A percentile compares a stretch with the other conserved stretches of the same genome.
These are phyloP conservation scores for Talinum fruticosum DNA, from an alignment of 148 eudicot species.

Conservation along the genomic window DNA sequence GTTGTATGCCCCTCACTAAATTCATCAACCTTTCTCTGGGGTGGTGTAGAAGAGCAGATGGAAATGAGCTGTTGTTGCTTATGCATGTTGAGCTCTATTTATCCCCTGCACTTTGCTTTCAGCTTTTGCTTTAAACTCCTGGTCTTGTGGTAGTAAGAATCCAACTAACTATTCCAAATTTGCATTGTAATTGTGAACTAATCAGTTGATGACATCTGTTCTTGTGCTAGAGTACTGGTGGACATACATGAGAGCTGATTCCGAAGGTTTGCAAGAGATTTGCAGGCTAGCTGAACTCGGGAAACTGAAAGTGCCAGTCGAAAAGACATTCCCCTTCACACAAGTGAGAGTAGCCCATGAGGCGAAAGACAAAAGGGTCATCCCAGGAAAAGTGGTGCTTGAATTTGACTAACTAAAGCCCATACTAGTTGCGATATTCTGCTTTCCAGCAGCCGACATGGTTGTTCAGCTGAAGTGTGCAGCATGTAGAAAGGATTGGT, in stretches of 20 bases:
- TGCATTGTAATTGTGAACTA: background rate
- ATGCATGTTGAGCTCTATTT: background rate
- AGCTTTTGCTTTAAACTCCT: background rate
- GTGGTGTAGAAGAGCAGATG: background rate
- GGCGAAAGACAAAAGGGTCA: constrained; percentile 69
- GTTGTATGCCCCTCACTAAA: background rate
- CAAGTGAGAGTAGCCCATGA: constrained; percentile 89
- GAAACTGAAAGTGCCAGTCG: constrained; percentile 79
- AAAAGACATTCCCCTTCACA: constrained; percentile 68
- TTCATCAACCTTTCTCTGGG: background rate
- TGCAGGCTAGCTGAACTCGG: constrained; percentile 66
- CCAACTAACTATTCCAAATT: background rate
- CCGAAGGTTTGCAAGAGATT: constrained; percentile 84
- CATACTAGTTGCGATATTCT: background rate
- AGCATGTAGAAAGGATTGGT: background rate
- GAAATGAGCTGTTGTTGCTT: background rate
- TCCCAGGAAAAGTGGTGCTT: constrained; percentile 88
- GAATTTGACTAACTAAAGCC: constrained; percentile 51
- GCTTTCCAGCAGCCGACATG: background rate
- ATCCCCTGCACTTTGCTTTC: background rate
- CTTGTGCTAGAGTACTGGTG: constrained; percentile 69
- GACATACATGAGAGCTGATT: constrained; percentile 91
- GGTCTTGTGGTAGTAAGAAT: background rate
- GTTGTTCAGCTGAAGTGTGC: background rate
- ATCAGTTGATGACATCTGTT: background rate